Evolutionary conservation across 2,329 filamentous ascomycete genomes (phyloP).

Genomic region (Ceratocystis ficicola): DNA sequence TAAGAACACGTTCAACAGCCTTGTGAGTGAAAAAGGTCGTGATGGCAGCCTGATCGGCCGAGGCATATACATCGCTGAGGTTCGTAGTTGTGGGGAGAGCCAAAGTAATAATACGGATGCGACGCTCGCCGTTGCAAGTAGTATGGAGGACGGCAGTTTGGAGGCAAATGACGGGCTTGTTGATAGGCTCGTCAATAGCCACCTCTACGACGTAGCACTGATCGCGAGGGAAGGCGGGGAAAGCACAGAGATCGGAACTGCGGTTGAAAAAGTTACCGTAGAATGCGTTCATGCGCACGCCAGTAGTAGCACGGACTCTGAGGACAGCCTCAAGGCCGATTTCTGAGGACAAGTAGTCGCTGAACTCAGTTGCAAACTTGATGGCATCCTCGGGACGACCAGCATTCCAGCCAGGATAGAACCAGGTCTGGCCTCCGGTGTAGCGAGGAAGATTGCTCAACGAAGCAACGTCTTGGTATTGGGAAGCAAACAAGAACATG

Average conservation of each 20-base stretch:
- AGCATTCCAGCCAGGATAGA: slow-evolving; percentile 96
- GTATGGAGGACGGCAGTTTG: slow-evolving; percentile 94
- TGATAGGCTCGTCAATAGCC: slow-evolving; percentile 87
- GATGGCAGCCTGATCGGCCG: slow-evolving; percentile 86
- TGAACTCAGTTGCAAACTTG: slow-evolving; percentile 95
- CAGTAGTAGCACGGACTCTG: slow-evolving; percentile 86
- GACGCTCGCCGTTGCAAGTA: slow-evolving; percentile 90
- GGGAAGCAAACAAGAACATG: slow-evolving; percentile 93
- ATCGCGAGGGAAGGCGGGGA: slow-evolving; percentile 93
- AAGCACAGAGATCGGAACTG: slow-evolving; percentile 92
- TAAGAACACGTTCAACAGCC: slow-evolving; percentile 79
- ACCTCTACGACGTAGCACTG: slow-evolving; percentile 98
- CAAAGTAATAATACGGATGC: slow-evolving; percentile 88
- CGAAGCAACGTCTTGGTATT: slow-evolving; percentile 95
- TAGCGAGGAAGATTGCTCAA: slow-evolving; percentile 91
- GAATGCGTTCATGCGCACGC: slow-evolving; percentile 91
- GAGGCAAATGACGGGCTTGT: slow-evolving; percentile 82
- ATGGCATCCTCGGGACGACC: slow-evolving; percentile 88
- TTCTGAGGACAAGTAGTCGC: slow-evolving; percentile 90
- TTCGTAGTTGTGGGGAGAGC: slow-evolving; percentile 86
- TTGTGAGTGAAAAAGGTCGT: slow-evolving; percentile 95
- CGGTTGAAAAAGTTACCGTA: slow-evolving; percentile 99
- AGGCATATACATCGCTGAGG: slow-evolving; percentile 83
- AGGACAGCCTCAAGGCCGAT: slow-evolving; percentile 94
- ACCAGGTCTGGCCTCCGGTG: slow-evolving; percentile 94